Percentiles rank a stretch among this genome's conserved stretches.
phyloP scores from a whole-genome alignment of 106 monocot species.

The Acorus gramineus region DNA sequence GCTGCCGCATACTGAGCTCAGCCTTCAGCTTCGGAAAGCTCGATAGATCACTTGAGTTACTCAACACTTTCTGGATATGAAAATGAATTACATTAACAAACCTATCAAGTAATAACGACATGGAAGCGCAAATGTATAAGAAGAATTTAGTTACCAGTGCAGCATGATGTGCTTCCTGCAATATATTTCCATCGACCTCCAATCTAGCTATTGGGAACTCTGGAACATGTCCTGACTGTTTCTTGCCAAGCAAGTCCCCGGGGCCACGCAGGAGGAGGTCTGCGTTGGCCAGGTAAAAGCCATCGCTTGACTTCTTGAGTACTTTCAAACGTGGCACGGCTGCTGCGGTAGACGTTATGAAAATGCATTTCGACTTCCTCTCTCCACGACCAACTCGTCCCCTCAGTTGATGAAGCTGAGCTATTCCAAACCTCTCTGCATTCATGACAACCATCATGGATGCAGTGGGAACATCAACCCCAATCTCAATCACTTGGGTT shows the following conservation, averaged over 20 bases:
- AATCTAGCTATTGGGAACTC: slow-evolving; percentile 92
- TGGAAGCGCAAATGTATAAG: neutral
- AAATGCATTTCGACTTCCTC: slow-evolving; percentile 79
- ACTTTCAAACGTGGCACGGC: slow-evolving; percentile 59
- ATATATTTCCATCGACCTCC: slow-evolving; percentile 88
- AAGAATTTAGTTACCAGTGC: slow-evolving; percentile 57
- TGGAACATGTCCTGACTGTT: slow-evolving; percentile 94
- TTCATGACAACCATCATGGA: slow-evolving; percentile 99
- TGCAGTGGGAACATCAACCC: slow-evolving; percentile 95
- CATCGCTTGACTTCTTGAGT: slow-evolving; percentile 74
- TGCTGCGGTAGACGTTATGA: slow-evolving; percentile 56
- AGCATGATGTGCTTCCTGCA: slow-evolving; percentile 90
- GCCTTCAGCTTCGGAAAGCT: slow-evolving; percentile 59
- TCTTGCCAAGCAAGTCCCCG: slow-evolving; percentile 92
- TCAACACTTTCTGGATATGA: slow-evolving; percentile 61
- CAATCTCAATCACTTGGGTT: slow-evolving; percentile 95
- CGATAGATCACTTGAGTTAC: slow-evolving; percentile 45
- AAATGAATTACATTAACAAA: neutral
- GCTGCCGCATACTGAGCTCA: slow-evolving; percentile 97
- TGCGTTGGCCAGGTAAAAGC: slow-evolving; percentile 80
- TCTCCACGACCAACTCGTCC: slow-evolving; percentile 86
- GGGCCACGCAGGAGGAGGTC: slow-evolving; percentile 90
- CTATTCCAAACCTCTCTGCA: slow-evolving; percentile 93
- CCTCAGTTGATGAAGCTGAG: slow-evolving; percentile 94
- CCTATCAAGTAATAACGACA: neutral